A percentile compares a stretch with the other conserved stretches of the same genome.
These are phyloP conservation scores for Fusarium goolgardi DNA, from an alignment of 2,329 filamentous ascomycete species.

Conservation along the genomic window DNA sequence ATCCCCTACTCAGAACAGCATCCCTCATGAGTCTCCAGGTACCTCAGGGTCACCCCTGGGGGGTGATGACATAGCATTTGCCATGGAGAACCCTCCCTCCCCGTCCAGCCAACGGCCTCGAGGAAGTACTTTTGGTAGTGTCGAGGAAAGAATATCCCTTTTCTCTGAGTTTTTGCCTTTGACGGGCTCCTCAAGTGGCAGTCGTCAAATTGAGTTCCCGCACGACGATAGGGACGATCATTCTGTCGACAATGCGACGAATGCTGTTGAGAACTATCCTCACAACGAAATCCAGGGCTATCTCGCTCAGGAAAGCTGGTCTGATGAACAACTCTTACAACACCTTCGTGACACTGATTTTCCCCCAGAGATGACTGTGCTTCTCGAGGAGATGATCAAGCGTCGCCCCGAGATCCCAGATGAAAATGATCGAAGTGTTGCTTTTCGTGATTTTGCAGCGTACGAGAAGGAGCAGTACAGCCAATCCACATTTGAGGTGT, in stretches of 20 bases:
- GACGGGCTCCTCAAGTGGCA: slow-evolving; percentile 41
- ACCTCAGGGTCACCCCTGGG: slow-evolving; percentile 48
- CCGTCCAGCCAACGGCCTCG: slow-evolving; percentile 40
- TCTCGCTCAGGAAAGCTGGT: slow-evolving; percentile 49
- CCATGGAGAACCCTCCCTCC: slow-evolving; percentile 30
- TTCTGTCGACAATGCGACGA: no score
- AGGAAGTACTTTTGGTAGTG: slow-evolving; percentile 49
- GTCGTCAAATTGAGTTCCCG: slow-evolving; percentile 32
- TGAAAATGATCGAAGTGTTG: slow-evolving; percentile 45
- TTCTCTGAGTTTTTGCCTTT: slow-evolving; percentile 42
- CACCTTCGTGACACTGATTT: slow-evolving; percentile 58
- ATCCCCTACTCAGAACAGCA: slow-evolving; percentile 19
- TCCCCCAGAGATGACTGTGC: slow-evolving; percentile 52
- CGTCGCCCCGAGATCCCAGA: slow-evolving; percentile 49
- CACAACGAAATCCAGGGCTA: slow-evolving; percentile 29
- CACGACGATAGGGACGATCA: slow-evolving; percentile 49
- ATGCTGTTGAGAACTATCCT: slow-evolving; percentile 27
- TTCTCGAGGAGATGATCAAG: slow-evolving; percentile 54
- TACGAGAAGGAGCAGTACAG: slow-evolving; percentile 55
- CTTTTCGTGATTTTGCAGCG: slow-evolving; percentile 52
- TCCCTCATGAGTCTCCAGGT: slow-evolving; percentile 5
- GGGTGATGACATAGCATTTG: slow-evolving; percentile 39
- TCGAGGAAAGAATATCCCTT: slow-evolving; percentile 41
- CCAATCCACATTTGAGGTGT: slow-evolving; percentile 67
- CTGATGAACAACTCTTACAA: slow-evolving; percentile 57